Base-by-base conservation (phyloP, 1,139 yeast genomes). In the Hyphopichia fennica region DNA sequence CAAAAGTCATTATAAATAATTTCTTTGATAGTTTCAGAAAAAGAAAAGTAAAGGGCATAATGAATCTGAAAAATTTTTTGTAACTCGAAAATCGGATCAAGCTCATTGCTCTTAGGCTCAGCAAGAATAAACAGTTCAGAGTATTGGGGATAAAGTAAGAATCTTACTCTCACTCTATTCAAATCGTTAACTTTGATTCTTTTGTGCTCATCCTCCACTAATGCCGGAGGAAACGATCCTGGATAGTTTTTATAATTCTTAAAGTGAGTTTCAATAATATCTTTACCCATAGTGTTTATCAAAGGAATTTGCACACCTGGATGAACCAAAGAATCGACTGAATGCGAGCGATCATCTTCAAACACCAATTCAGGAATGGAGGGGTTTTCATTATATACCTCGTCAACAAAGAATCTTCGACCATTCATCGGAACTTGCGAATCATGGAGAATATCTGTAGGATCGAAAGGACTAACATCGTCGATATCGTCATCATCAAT, bases 21-120 rank as follows among this genome's bases (percentile, higher is more conserved):
- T 25, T 59, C 59, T 51, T 58, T 78, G 51, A 62, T 72, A 53
- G 43, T 57, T 41, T 37, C 57, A 17, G 62, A 75, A 57, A 58
- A 80, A 51, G 57, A 66, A 46, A 73, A 72, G 49, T 67, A 73
- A 15, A 73, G 54, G 2, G 72, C 62, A 43, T 57, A 69, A 47
- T 73, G 77, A 20, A 72, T 66, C 60, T 70, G 73, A 44, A 72
- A 66, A 8, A 72, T 49, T 47, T 67, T 78, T 18, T 85, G 87
- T 38, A 89, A 75, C 55, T 90, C 96, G 38, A 72, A 75, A 48
- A 86, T 67, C 3, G 96, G 93, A 53, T 87, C 83, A 45, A 84
- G 69, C 48, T 81, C 87, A 41, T 78, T 77, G 39, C 71, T 66
- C 47, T 76, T 77, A 3, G 82, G 80, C 10, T 58, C 66, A 1